Evolutionary conservation across 768 basidiomycete species (phyloP).

Genomic region (Amanita rubescens): DNA sequence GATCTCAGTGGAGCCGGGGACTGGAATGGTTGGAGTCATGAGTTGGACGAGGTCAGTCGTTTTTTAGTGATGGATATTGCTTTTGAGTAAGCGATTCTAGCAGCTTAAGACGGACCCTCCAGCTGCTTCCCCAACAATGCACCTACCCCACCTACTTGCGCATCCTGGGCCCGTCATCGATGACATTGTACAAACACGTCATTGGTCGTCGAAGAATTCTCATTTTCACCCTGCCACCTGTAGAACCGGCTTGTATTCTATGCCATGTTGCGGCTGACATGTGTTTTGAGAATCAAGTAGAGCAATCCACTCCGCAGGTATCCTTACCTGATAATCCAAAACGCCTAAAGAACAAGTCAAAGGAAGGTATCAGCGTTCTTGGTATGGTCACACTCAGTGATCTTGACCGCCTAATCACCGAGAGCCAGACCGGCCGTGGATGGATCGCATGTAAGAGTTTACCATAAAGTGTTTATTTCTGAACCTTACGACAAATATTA

Average conservation of each 20-base stretch:
- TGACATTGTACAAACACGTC: conserved; percentile 76
- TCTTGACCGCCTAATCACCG: conserved; percentile 50
- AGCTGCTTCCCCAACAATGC: conserved; percentile 48
- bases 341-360: conserved; percentile 31
- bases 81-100: neutral
- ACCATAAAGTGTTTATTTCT: neutral
- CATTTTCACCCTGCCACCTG: conserved; percentile 73
- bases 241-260: conserved; percentile 71
- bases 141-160: conserved; percentile 71
- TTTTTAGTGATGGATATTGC: neutral
- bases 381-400: conserved; percentile 79
- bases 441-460: conserved; percentile 70
- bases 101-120: conserved; percentile 22
- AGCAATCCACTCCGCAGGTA: conserved; percentile 10
- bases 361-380: conserved; percentile 56
- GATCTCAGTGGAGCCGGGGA: conserved; percentile 50
- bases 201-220: conserved; percentile 69
- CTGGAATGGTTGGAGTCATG: conserved; percentile 65
- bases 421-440: conserved; percentile 53
- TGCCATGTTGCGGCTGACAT: conserved; percentile 60
- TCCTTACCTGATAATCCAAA: conserved; percentile 4
- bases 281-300: conserved; percentile 36
- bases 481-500: conserved; percentile 14
- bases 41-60: conserved; percentile 46
- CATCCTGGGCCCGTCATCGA: conserved; percentile 68